A percentile compares a stretch with the other conserved stretches of the same genome.
Conservation (phyloP, 345 rosid species). For the Psidium guajava region DNA sequence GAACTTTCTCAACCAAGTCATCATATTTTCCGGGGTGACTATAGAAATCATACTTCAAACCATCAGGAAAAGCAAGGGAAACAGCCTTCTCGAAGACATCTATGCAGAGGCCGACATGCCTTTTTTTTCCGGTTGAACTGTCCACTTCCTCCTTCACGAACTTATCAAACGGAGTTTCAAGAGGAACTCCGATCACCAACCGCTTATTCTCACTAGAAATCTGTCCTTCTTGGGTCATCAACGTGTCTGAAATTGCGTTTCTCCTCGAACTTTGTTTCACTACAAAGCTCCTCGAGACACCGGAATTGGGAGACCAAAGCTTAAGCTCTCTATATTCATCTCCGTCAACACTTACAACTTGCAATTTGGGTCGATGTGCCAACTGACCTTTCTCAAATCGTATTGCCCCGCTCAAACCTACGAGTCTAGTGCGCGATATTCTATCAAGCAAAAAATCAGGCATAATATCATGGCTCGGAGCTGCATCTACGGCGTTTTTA, state of each 20-base stretch:
- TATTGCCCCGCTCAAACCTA: constrained; percentile 32
- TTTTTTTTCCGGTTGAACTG: not conserved
- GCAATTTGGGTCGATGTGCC: not conserved
- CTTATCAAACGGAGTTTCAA: constrained; percentile 17
- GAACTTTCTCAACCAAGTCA: constrained; percentile 17
- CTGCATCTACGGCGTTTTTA: constrained; percentile 1
- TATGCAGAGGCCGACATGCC: constrained; percentile 27
- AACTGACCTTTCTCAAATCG: constrained; percentile 8
- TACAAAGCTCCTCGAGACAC: constrained; percentile 7
- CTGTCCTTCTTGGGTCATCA: constrained; percentile 29
- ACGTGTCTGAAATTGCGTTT: not conserved
- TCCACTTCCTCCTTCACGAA: constrained; percentile 20
- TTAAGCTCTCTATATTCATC: constrained; percentile 25
- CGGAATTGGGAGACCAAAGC: constrained; percentile 23
- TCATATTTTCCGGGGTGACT: constrained; percentile 18
- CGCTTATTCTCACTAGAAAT: not conserved
- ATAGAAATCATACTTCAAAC: constrained; percentile 7
- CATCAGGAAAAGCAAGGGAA: constrained; percentile 10
- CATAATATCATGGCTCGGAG: not conserved
- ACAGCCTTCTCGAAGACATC: constrained; percentile 20
- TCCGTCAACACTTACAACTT: constrained; percentile 25
- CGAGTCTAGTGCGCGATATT: constrained; percentile 10
- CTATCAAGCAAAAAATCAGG: not conserved
- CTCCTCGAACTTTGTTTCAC: not conserved
- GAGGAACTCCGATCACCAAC: constrained; percentile 30